A percentile compares a stretch with the other conserved stretches of the same genome.
These are phyloP conservation scores for Saccharomyces mikatae DNA, from an alignment of 805 yeast genomes.

Conservation along the genomic window DNA sequence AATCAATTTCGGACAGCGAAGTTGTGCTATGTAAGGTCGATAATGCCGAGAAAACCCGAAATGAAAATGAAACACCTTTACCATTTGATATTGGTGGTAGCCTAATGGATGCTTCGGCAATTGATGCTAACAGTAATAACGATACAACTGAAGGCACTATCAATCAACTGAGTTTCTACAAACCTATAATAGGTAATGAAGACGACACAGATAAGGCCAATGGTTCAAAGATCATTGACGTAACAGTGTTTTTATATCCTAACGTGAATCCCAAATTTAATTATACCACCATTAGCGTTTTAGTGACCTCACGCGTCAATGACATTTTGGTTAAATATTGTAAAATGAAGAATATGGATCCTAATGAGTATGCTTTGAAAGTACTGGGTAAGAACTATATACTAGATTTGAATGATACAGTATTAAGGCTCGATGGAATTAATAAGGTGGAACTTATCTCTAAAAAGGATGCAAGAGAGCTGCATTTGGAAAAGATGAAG, in stretches of 20 bases:
- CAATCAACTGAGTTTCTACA: conserved; percentile 33
- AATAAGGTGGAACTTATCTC: conserved; percentile 37
- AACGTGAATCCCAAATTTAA: conserved; percentile 23
- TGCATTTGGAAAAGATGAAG: conserved; percentile 29
- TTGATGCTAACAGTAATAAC: conserved; percentile 1
- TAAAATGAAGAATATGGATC: conserved; percentile 29
- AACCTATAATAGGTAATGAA: conserved; percentile 29
- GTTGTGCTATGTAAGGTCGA: conserved; percentile 63
- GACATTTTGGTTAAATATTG: conserved; percentile 33
- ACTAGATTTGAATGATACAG: conserved; percentile 34
- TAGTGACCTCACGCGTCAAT: conserved; percentile 31
- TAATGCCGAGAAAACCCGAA: conserved; percentile 38
- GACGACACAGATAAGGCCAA: conserved; percentile 12
- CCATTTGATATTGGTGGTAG: conserved; percentile 29
- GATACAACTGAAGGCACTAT: conserved; percentile 9
- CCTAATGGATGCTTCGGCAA: conserved; percentile 3
- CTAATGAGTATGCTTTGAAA: conserved; percentile 32
- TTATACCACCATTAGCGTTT: conserved; percentile 26
- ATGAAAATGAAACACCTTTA: conserved; percentile 48
- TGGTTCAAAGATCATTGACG: conserved; percentile 23
- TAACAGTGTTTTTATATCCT: conserved; percentile 32
- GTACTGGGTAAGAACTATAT: conserved; percentile 25
- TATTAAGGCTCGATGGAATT: conserved; percentile 36
- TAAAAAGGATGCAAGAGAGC: conserved; percentile 34
- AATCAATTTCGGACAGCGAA: conserved; percentile 73